Conservation (phyloP, 306 rosid species). For the Cicer cuneatum region DNA sequence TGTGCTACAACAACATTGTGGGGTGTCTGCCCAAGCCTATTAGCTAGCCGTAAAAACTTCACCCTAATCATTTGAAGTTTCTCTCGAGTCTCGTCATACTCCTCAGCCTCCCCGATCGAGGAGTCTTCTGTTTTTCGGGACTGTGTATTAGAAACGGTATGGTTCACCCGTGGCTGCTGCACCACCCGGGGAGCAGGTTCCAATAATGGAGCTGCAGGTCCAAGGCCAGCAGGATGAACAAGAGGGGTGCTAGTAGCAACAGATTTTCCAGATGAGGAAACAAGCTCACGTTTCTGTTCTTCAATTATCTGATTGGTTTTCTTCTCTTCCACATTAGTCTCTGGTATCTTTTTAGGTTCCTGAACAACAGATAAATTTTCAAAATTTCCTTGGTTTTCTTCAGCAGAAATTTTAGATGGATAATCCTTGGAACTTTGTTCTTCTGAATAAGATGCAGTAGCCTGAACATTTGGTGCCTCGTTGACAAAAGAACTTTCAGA, state of each 20-base stretch:
- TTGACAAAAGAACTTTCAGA: constrained; percentile 39
- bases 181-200: constrained; percentile 75
- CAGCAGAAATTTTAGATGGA: constrained; percentile 44
- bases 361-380: constrained; percentile 44
- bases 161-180: constrained; percentile 83
- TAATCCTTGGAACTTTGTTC: constrained; percentile 25
- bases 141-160: constrained; percentile 60
- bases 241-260: constrained; percentile 54
- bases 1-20: constrained; percentile 98
- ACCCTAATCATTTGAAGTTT: constrained; percentile 97
- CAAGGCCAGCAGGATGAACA: constrained; percentile 90
- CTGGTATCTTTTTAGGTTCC: constrained; percentile 52
- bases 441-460: constrained; percentile 30
- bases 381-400: constrained; percentile 36
- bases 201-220: constrained; percentile 80
- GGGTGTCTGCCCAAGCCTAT: constrained; percentile 98
- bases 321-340: constrained; percentile 49
- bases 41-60: constrained; percentile 88
- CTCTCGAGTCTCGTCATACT: constrained; percentile 93
- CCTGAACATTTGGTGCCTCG: constrained; percentile 43
- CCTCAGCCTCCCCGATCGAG: constrained; percentile 73
- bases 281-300: constrained; percentile 20
- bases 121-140: constrained; percentile 78
- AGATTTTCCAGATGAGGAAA: constrained; percentile 60
- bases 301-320: constrained; percentile 15